Base-by-base conservation (phyloP, 75 land plant genomes). In the Cupressus sempervirens region DNA sequence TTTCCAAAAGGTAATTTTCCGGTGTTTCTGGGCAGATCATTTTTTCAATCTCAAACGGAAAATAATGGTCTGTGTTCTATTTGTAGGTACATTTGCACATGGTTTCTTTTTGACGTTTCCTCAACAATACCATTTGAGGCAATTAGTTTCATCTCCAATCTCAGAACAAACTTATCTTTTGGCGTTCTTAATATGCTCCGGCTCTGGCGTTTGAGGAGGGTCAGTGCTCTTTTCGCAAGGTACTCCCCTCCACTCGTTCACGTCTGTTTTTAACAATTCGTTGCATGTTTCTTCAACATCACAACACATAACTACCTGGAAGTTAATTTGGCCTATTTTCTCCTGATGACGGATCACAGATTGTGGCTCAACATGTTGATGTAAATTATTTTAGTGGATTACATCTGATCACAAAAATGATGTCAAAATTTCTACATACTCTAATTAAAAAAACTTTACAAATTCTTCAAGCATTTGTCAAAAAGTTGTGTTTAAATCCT, bases 141-240 rank as follows among this genome's bases (percentile, higher is more conserved):
- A 36, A 16, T 92, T 46, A 79, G 86, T 41, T 80, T 88, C 36
- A 86, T 93, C 36, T 83, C 92, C 26, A 84, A 82, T 0, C 65
- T 88, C 82, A 67, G 85, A 68, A 41, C 52, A 85, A 95, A 89
- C n/a, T 58, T 90, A 26, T 84, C 88, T n/a, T 88, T 87, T 82
- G 87, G 88, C 26, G 32, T 85, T 23, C 91, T 94, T 40, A 91
- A 91, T 84, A 89, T 93, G 95, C 92, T 94, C 35, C 84, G 96
- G 38, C 92, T 94, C 13, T 94, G 96, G 96, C 96, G 96, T 50
- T 86, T 94, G 26, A 83, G 94, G 38, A 87, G 94, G 62, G 96
- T 92, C 73, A 92, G 96, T 90, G 86, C 89, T 62, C 91, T 94
- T 45, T 94, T 94, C 79, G 93, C 96, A 80, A 89, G 96, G 94